A percentile compares a stretch with the other conserved stretches of the same genome.
phyloP scores from a whole-genome alignment of 371 early-diverging fungal genomes.

The Entomophthora muscae region DNA sequence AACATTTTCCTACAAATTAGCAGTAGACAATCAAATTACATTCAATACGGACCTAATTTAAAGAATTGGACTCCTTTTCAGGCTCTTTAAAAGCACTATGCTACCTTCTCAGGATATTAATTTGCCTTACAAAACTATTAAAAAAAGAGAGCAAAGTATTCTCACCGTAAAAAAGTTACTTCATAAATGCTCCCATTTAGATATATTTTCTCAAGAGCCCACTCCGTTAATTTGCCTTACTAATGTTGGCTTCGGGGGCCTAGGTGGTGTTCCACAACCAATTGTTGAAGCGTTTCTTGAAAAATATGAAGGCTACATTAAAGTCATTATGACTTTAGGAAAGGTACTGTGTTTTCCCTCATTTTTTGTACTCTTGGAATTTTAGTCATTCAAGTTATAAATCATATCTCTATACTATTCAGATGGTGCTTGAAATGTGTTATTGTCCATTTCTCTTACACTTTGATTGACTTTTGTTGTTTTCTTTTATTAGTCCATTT shows the following conservation, averaged over 20 bases:
- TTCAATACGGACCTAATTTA: too few relatives aligned
- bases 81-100: too few relatives aligned
- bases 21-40: too few relatives aligned
- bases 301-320: slow-evolving; percentile 6
- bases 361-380: not conserved
- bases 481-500: too few relatives aligned
- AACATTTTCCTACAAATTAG: too few relatives aligned
- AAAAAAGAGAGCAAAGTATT: not conserved
- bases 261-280: slow-evolving; percentile 9
- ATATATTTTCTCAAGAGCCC: slow-evolving; percentile 10
- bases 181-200: not conserved
- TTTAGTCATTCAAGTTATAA: not conserved
- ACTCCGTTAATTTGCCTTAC: slow-evolving; percentile 10
- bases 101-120: too few relatives aligned
- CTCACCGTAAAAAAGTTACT: not conserved
- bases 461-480: too few relatives aligned
- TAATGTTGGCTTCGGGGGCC: slow-evolving; percentile 11
- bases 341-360: slow-evolving; percentile 6
- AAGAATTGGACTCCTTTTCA: too few relatives aligned
- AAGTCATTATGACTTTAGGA: slow-evolving; percentile 7
- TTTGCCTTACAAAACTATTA: not conserved
- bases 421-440: too few relatives aligned
- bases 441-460: too few relatives aligned
- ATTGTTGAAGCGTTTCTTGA: slow-evolving; percentile 1
- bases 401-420: too few relatives aligned